Percentiles rank a stretch among this genome's conserved stretches.
Evolutionary conservation across 768 basidiomycete genomes (phyloP).

Genomic region (Hypsizygus marmoreus): DNA sequence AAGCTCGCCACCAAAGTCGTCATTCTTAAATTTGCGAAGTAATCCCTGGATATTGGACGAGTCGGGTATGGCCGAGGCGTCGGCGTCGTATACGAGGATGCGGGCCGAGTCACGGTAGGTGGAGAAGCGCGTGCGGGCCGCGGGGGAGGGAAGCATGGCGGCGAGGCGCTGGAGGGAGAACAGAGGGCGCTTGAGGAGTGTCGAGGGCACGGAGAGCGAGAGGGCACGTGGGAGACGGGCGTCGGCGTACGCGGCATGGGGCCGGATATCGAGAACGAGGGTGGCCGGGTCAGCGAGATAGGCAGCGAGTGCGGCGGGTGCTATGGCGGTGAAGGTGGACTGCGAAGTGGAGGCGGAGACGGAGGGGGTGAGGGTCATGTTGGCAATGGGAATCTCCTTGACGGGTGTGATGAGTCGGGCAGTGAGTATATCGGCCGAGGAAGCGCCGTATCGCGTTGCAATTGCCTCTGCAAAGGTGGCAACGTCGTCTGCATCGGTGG

Average conservation of each 20-base stretch:
- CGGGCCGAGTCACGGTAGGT: slow-evolving; percentile 57
- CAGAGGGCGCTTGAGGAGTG: slow-evolving; percentile 86
- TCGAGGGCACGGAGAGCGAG: slow-evolving; percentile 91
- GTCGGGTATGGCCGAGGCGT: slow-evolving; percentile 60
- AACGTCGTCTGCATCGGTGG: slow-evolving; percentile 26
- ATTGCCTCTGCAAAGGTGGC: slow-evolving; percentile 59
- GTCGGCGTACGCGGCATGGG: slow-evolving; percentile 70
- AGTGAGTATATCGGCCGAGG: slow-evolving; percentile 30
- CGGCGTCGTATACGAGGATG: slow-evolving; percentile 87
- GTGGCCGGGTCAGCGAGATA: slow-evolving; percentile 37
- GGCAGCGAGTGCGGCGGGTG: slow-evolving; percentile 24
- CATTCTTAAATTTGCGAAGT: slow-evolving; percentile 70
- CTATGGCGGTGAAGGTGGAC: slow-evolving; percentile 24
- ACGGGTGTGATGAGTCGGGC: slow-evolving; percentile 16
- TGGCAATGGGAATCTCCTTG: slow-evolving; percentile 21
- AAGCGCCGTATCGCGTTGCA: slow-evolving; percentile 42
- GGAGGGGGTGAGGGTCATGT: slow-evolving; percentile 17
- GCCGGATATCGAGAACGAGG: slow-evolving; percentile 87
- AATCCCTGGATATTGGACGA: slow-evolving; percentile 72
- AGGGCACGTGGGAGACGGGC: slow-evolving; percentile 71
- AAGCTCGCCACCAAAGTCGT: slow-evolving; percentile 58
- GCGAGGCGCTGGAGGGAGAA: slow-evolving; percentile 79
- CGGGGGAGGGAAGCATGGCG: slow-evolving; percentile 72
- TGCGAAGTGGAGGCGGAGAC: slow-evolving; percentile 12
- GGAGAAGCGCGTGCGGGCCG: slow-evolving; percentile 60